Percentiles rank a stretch among this genome's conserved stretches.
Conservation (phyloP, 331 rosid species). For the Pyrus hybrid region DNA sequence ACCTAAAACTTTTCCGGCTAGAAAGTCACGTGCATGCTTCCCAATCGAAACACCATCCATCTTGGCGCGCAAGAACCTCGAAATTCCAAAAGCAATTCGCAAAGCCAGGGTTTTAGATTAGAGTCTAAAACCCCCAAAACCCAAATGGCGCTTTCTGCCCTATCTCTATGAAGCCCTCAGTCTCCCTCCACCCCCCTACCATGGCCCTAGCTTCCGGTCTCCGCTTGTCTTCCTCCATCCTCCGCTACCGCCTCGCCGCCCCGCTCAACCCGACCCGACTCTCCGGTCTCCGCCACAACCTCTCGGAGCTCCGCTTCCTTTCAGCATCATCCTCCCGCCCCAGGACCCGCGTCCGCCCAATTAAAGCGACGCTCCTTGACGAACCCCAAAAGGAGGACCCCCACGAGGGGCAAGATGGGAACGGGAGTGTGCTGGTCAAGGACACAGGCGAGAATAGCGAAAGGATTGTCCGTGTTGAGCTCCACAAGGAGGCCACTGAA, state of each 20-base stretch:
- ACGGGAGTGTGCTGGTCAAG: constrained; percentile 48
- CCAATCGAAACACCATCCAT: background rate
- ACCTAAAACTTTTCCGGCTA: background rate
- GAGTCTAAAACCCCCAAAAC: background rate
- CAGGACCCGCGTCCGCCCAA: background rate
- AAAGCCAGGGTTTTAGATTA: constrained; percentile 2
- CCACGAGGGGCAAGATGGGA: constrained; percentile 21
- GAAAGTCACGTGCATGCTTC: background rate
- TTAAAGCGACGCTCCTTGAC: constrained; percentile 26
- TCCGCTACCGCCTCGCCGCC: constrained; percentile 33
- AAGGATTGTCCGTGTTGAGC: constrained; percentile 47
- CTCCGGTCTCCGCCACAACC: constrained; percentile 19
- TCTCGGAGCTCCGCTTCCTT: constrained; percentile 51
- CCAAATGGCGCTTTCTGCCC: constrained; percentile 1
- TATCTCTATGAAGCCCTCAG: background rate
- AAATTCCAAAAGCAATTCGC: background rate
- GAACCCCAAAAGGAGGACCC: constrained; percentile 13
- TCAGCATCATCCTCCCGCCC: constrained; percentile 11
- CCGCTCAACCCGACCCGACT: constrained; percentile 21
- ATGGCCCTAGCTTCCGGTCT: constrained; percentile 69
- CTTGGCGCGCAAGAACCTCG: constrained; percentile 25
- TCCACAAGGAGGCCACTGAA: constrained; percentile 82
- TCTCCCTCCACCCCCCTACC: background rate
- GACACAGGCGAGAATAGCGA: constrained; percentile 27
- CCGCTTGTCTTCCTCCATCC: constrained; percentile 43